Percentiles rank a stretch among this genome's conserved stretches.
phyloP scores from a whole-genome alignment of 2,329 filamentous ascomycete species.

The Fusarium robinianum region DNA sequence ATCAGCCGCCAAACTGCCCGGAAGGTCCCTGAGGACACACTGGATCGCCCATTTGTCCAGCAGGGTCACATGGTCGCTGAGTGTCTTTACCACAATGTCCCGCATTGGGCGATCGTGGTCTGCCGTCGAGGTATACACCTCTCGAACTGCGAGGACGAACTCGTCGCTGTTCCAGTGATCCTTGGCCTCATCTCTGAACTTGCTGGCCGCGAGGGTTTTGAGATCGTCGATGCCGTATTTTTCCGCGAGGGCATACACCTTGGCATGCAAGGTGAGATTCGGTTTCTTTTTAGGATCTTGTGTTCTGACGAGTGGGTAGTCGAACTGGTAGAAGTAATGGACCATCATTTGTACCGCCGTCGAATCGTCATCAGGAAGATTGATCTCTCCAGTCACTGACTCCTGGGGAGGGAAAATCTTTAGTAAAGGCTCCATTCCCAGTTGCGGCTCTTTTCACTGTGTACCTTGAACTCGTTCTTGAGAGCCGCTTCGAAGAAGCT shows the following conservation, averaged over 20 bases:
- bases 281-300: no score
- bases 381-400: background rate
- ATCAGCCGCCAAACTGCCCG: conserved; percentile 2
- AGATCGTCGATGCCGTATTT: conserved; percentile 2
- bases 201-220: background rate
- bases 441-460: no score
- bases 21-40: conserved; percentile 1
- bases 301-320: background rate
- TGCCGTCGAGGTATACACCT: conserved; percentile 7
- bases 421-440: background rate
- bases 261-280: background rate
- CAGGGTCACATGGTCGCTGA: background rate
- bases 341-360: conserved; percentile 11
- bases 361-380: conserved; percentile 9
- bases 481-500: conserved; percentile 7
- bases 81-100: background rate
- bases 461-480: background rate
- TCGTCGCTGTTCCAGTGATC: background rate
- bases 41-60: conserved; percentile 2
- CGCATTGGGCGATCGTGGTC: conserved; percentile 6
- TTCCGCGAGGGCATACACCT: conserved; percentile 5
- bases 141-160: background rate
- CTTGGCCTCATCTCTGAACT: background rate
- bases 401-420: conserved; percentile 10
- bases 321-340: conserved; percentile 2